A percentile compares a stretch with the other conserved stretches of the same genome.
Evolutionary conservation across 345 rosid genomes (phyloP).

Genomic region (Aegle marmelos): DNA sequence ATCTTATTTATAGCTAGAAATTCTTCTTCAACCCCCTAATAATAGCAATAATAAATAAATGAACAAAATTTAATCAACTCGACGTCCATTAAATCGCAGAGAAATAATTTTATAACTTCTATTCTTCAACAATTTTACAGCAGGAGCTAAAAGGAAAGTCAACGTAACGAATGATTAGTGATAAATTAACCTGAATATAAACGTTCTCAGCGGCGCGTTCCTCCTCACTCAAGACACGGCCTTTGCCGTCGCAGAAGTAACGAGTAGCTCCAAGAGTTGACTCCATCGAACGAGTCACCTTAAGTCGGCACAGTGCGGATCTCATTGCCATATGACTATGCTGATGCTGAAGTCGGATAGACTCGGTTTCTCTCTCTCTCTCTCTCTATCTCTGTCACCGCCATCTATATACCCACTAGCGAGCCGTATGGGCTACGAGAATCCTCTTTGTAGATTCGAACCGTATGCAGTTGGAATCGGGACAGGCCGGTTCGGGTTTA

Average conservation of each 20-base stretch:
- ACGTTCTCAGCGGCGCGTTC: conserved; percentile 78
- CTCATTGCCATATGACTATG: conserved; percentile 40
- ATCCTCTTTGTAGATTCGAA: too few species aligned
- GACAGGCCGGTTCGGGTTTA: too few species aligned
- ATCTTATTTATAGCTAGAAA: neutral
- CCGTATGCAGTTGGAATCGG: too few species aligned
- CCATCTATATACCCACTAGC: too few species aligned
- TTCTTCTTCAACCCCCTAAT: too few species aligned
- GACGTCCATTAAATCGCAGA: neutral
- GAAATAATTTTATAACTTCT: neutral
- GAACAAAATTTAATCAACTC: neutral
- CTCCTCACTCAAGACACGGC: conserved; percentile 80
- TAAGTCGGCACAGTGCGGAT: conserved; percentile 32
- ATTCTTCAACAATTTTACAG: neutral
- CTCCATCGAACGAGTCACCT: conserved; percentile 40
- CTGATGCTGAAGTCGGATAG: neutral
- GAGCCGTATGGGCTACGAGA: too few species aligned
- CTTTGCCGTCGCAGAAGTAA: conserved; percentile 60
- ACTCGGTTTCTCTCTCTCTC: neutral
- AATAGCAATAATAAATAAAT: too few species aligned
- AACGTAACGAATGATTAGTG: neutral
- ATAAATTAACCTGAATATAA: conserved; percentile 56
- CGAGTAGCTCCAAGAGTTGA: conserved; percentile 54
- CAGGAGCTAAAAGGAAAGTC: neutral
- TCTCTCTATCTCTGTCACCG: too few species aligned